Evolutionary conservation across 2,329 filamentous ascomycete species (phyloP).

Genomic region (Penicillium nordicum): DNA sequence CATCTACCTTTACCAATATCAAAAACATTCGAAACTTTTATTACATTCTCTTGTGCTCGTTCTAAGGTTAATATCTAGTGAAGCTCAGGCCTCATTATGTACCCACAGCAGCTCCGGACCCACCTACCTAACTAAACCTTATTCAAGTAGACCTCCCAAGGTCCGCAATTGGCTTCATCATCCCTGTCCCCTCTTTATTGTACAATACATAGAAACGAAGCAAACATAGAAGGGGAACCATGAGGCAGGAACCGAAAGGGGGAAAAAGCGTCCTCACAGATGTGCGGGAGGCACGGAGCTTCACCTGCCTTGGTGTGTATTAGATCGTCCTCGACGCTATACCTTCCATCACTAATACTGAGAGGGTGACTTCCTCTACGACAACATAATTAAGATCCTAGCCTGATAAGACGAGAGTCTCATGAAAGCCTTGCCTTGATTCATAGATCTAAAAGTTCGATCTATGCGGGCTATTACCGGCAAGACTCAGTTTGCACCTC

Average conservation of each 20-base stretch:
- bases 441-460: too few relatives aligned
- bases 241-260: too few relatives aligned
- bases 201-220: too few relatives aligned
- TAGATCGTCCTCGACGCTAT: background rate
- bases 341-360: too few relatives aligned
- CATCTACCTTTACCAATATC: constrained; percentile 6
- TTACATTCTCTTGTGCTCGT: background rate
- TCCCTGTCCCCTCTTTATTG: background rate
- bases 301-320: too few relatives aligned
- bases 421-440: too few relatives aligned
- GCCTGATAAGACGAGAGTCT: too few relatives aligned
- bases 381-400: too few relatives aligned
- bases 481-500: background rate
- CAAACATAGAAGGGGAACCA: too few relatives aligned
- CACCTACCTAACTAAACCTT: background rate
- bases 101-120: background rate
- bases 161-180: background rate
- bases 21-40: constrained; percentile 15
- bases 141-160: background rate
- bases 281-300: too few relatives aligned
- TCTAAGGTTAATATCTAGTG: background rate
- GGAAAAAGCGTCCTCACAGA: too few relatives aligned
- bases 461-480: background rate
- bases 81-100: background rate
- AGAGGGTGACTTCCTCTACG: background rate